Evolutionary conservation across 164 flowering plant genomes (phyloP), one percentile per base, ranked within the genome.

Genomic region (Buxus sempervirens): DNA sequence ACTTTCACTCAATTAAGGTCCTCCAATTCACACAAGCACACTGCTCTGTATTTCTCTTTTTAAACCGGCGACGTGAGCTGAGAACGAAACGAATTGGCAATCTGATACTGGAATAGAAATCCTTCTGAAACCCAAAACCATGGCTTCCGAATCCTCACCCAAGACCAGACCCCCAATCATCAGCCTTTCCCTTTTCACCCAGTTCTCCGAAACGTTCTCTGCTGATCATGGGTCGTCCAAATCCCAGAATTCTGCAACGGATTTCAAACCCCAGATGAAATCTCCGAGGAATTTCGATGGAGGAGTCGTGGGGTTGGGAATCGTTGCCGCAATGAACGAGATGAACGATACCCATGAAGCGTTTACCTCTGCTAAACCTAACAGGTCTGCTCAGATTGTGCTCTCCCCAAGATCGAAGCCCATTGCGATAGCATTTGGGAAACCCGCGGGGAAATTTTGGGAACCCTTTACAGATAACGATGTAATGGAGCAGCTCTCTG

Each of bases 261-360:
- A 67, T 58, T 45, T 23, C 58, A 68, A 48, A 66, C 9, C 32
- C 63, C 61, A 58, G 5, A 20, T 18, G 19, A 79, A 77, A 71
- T 75, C 84, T 21, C 80, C 79, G 5, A 70, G 80, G 28, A 71
- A 72, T 67, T 81, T 76, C 63, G 77, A 74, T 14, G 65, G 32
- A 18, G 78, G 69, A 20, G 78, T 76, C 22, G 83, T 82, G 9
- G 86, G 86, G 59, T 77, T 82, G 1, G 86, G 86, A 28, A 82
- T 82, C 54, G 82, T 82, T 21, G 86, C 86, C 10, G 86, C 86
- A 26, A 72, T 82, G 83, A 76, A 67, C 69, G 78, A 72, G 32
- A 57, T 51, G 16, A 41, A 48, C 38, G 70, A 70, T 54, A 24
- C 60, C 62, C 68, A 66, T 27, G 73, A 75, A 21, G 62, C 71